These are phyloP conservation scores for Phylloboletellus chloephorus DNA, from an alignment of 1,284 basidiomycete genomes.

Conservation along the genomic window DNA sequence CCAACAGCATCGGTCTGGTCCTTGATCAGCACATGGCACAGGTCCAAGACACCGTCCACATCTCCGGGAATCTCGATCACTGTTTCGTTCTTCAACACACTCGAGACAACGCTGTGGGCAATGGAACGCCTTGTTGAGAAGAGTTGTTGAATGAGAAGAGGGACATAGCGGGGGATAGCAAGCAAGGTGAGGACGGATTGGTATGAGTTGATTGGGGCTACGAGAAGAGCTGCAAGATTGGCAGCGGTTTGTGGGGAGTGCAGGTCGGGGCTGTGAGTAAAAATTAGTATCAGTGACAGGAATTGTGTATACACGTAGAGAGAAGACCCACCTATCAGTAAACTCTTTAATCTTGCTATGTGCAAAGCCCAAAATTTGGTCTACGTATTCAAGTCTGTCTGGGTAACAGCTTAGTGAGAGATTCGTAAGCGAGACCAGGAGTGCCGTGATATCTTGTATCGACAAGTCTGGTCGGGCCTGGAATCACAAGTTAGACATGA, in stretches of 20 bases:
- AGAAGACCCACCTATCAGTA: conserved; percentile 56
- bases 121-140: conserved; percentile 86
- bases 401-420: conserved; percentile 93
- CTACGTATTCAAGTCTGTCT: conserved; percentile 90
- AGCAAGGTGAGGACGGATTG: conserved; percentile 90
- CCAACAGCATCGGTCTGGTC: conserved; percentile 75
- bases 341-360: conserved; percentile 82
- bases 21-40: conserved; percentile 86
- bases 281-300: neutral
- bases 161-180: conserved; percentile 83
- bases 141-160: conserved; percentile 77
- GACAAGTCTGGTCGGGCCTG: conserved; percentile 92
- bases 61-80: conserved; percentile 87
- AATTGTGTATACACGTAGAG: neutral
- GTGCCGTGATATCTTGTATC: conserved; percentile 91
- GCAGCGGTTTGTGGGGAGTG: conserved; percentile 81
- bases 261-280: conserved; percentile 65
- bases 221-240: conserved; percentile 84
- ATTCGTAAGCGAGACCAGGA: conserved; percentile 89
- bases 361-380: conserved; percentile 87
- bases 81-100: conserved; percentile 91
- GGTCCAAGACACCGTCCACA: conserved; percentile 83
- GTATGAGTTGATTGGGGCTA: conserved; percentile 91
- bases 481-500: neutral
- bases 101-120: conserved; percentile 86